A percentile compares a stretch with the other conserved stretches of the same genome.
phyloP scores from a whole-genome alignment of 345 rosid genomes.

The Salix suchowensis region DNA sequence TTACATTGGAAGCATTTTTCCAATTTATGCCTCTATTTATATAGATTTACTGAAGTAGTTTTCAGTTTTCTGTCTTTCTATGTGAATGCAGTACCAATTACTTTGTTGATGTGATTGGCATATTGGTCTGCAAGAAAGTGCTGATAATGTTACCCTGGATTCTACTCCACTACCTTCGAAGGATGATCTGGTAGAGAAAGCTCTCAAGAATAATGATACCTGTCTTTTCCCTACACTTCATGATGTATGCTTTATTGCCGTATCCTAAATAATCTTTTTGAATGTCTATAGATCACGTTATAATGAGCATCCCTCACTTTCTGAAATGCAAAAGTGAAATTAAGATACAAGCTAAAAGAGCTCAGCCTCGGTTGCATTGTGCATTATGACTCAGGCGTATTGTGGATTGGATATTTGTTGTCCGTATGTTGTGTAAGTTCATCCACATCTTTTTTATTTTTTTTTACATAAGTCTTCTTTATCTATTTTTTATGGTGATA shows the following conservation, averaged over 20 bases:
- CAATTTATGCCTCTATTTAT: too few relatives aligned
- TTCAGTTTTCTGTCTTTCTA: too few relatives aligned
- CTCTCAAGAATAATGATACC: slow-evolving; percentile 92
- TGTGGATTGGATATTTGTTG: too few relatives aligned
- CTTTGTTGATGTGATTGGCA: slow-evolving; percentile 4
- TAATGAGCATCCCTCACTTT: background rate
- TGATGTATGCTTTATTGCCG: slow-evolving; percentile 56
- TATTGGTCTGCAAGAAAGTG: slow-evolving; percentile 75
- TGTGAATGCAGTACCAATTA: background rate
- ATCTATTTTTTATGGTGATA: too few relatives aligned
- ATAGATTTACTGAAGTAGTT: too few relatives aligned
- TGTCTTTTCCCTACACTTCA: slow-evolving; percentile 83
- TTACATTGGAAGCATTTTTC: too few relatives aligned
- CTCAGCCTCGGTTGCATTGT: too few relatives aligned
- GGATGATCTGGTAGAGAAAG: slow-evolving; percentile 95
- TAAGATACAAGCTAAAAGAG: too few relatives aligned
- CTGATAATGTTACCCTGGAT: slow-evolving; percentile 83
- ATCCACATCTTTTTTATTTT: too few relatives aligned
- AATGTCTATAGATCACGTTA: background rate
- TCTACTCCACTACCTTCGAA: slow-evolving; percentile 82
- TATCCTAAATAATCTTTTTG: slow-evolving; percentile 4
- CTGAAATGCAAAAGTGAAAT: background rate
- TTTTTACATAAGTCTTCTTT: too few relatives aligned
- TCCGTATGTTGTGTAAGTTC: too few relatives aligned
- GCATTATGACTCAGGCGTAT: too few relatives aligned